A percentile compares a stretch with the other conserved stretches of the same genome.
Evolutionary conservation across 805 yeast genomes (phyloP).

Genomic region (Ogataea thermomethanolica): DNA sequence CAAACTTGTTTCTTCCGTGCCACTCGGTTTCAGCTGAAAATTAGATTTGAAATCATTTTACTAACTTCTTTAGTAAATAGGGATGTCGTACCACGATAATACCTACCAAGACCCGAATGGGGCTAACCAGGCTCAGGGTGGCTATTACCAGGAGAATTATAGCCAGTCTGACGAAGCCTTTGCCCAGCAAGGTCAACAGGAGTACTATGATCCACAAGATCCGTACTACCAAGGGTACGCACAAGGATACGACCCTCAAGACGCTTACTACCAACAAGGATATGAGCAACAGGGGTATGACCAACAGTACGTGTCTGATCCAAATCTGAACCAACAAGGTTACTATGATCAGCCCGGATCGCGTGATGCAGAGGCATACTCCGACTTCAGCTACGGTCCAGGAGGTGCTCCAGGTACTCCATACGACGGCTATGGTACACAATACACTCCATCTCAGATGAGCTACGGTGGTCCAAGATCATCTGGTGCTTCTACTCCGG

Average conservation of each 20-base stretch:
- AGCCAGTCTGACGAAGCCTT: constrained; percentile 25
- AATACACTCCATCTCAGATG: constrained; percentile 75
- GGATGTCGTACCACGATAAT: constrained; percentile 62
- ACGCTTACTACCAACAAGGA: constrained; percentile 40
- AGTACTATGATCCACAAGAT: constrained; percentile 28
- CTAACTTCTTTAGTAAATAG: constrained; percentile 12
- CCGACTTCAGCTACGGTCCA: constrained; percentile 57
- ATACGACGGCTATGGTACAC: constrained; percentile 56
- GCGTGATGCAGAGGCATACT: constrained; percentile 54
- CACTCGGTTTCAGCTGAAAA: constrained; percentile 11
- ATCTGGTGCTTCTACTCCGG: constrained; percentile 93
- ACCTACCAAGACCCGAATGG: constrained; percentile 39
- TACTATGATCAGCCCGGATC: constrained; percentile 52
- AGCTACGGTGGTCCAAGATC: constrained; percentile 84
- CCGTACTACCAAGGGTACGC: constrained; percentile 37
- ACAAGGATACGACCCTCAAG: constrained; percentile 26
- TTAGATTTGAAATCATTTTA: constrained; percentile 1
- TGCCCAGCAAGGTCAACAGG: constrained; percentile 27
- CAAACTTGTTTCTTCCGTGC: neutral
- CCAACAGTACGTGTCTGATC: constrained; percentile 41
- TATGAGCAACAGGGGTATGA: constrained; percentile 50
- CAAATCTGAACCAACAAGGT: constrained; percentile 39
- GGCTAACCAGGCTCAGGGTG: constrained; percentile 22
- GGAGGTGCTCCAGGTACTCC: constrained; percentile 65
- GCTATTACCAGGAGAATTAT: constrained; percentile 29